Conservation (phyloP, 441 rosid species). For the Melianthus villosus region DNA sequence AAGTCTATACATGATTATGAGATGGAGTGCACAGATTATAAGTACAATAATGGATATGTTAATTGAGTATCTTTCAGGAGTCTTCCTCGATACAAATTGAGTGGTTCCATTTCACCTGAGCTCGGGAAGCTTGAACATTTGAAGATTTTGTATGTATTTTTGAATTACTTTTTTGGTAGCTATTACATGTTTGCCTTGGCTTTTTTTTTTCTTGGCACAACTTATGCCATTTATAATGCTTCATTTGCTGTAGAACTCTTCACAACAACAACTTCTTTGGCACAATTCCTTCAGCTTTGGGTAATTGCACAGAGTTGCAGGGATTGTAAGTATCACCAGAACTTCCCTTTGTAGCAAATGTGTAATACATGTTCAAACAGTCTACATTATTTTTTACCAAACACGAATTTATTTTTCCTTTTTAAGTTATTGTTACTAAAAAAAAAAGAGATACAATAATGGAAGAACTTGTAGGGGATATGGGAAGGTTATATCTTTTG, state of each 20-base stretch:
- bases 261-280: conserved; percentile 5
- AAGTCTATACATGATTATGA: neutral
- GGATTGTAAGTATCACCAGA: conserved; percentile 3
- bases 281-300: conserved; percentile 4
- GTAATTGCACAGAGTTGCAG: conserved; percentile 3
- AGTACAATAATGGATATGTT: no score
- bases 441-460: no score
- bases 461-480: no score
- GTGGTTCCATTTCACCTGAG: conserved; percentile 15
- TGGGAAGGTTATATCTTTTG: no score
- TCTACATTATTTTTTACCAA: no score
- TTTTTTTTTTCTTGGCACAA: conserved; percentile 2
- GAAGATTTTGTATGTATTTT: conserved; percentile 34
- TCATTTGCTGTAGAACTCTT: conserved; percentile 1
- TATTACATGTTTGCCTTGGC: conserved; percentile 5
- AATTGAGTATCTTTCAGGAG: conserved; percentile 10
- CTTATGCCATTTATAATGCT: conserved; percentile 12
- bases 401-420: no score
- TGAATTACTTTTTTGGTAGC: conserved; percentile 6
- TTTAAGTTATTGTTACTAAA: no score
- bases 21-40: neutral
- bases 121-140: conserved; percentile 17
- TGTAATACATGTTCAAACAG: no score
- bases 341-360: no score
- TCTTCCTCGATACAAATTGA: conserved; percentile 13